Evolutionary conservation across 148 eudicot genomes (phyloP), one percentile per base, ranked within the genome.

Genomic region (Chenopodium album): DNA sequence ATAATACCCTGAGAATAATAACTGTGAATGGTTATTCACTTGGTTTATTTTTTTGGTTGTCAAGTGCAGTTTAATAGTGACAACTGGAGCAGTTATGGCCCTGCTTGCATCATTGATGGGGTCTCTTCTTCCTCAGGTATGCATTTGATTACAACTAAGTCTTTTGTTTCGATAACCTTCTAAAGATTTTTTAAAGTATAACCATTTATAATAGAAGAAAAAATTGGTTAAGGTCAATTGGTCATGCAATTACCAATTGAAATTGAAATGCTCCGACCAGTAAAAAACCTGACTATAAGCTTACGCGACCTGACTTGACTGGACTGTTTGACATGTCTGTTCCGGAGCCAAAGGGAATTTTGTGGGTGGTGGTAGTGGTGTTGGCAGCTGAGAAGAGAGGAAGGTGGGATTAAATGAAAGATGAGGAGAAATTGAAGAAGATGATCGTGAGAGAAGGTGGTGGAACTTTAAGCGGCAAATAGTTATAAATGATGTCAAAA

Each of bases 91-190:
- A 44, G 82, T 92, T 66, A 92, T 92, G 75, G 91, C 95, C 76
- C 88, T 92, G 72, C 84, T 88, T 79, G 87, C 95, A 71, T 75
- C 91, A 78, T 90, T 92, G 79, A 85, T 92, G 82, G 95, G 93
- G 47, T 83, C 90, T 34, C 87, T 92, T 83, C 92, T 92, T 86
- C 95, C 95, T 60, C 95, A 92, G 95, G 95, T 92, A 63, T 31
- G 73, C 66, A 26, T 81, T 3, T 50, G 12, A 52, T n/a, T 9
- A 22, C 48, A 20, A 75, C 13, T 9, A 4, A 62, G 54, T 67
- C 50, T 44, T 26, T 16, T 67, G 32, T 34, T 46, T 10, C 13
- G 31, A 47, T 71, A 44, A 22, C 8, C 10, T 72, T 41, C 10
- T 22, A 7, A 2, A 9, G n/a, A 1, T 71, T 0, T 71, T 9